Evolutionary conservation across 352 stramenopile genomes (phyloP).

Genomic region (Phytophthora boehmeriae): DNA sequence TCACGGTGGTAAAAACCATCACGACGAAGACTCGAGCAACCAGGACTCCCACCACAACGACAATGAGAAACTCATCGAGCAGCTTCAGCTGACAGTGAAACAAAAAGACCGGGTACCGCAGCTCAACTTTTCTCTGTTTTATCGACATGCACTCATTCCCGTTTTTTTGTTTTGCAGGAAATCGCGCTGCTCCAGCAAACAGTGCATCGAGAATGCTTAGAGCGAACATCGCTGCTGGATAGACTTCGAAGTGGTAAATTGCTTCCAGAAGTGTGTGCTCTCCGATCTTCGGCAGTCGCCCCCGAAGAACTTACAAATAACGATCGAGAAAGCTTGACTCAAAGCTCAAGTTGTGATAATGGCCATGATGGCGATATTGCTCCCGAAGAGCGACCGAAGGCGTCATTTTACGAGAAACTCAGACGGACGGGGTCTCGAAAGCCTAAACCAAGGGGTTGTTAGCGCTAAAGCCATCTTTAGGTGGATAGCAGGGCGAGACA

Average conservation of each 20-base stretch:
- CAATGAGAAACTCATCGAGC: slow-evolving; percentile 46
- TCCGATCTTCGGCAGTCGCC: not conserved
- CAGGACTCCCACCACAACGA: slow-evolving; percentile 55
- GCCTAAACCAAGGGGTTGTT: slow-evolving; percentile 33
- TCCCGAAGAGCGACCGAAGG: slow-evolving; percentile 32
- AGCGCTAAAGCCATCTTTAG: no score
- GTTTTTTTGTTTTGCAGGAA: slow-evolving; percentile 43
- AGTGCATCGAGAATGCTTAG: slow-evolving; percentile 82
- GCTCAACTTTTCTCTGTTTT: not conserved
- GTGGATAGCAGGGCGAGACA: no score
- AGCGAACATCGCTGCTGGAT: slow-evolving; percentile 79
- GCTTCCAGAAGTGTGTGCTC: slow-evolving; percentile 49
- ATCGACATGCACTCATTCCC: not conserved
- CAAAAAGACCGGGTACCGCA: slow-evolving; percentile 62
- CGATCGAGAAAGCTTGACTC: slow-evolving; percentile 6
- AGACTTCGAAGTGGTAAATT: slow-evolving; percentile 74
- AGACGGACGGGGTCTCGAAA: slow-evolving; percentile 62
- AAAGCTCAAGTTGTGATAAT: slow-evolving; percentile 11
- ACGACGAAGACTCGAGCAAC: slow-evolving; percentile 31
- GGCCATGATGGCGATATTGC: slow-evolving; percentile 30
- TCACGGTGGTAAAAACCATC: not conserved
- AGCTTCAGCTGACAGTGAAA: slow-evolving; percentile 41
- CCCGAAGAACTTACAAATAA: not conserved
- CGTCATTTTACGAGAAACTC: slow-evolving; percentile 84
- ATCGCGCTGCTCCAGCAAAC: slow-evolving; percentile 79